A percentile compares a stretch with the other conserved stretches of the same genome.
These are phyloP conservation scores for Luzula sylvatica DNA, from an alignment of 176 grass and related monocot species.

Conservation along the genomic window DNA sequence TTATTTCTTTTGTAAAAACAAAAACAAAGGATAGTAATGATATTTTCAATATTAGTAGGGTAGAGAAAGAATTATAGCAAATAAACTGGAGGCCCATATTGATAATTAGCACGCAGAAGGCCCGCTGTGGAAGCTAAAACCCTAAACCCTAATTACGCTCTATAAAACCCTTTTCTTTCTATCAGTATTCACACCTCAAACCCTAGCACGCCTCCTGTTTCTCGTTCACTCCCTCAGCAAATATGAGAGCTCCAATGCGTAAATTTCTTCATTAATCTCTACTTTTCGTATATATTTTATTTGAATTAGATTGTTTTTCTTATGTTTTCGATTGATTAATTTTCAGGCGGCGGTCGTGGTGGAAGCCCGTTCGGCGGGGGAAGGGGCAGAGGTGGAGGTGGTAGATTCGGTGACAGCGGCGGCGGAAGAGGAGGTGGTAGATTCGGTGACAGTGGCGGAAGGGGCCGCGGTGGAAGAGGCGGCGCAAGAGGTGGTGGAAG, in stretches of 20 bases:
- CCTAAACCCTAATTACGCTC: neutral
- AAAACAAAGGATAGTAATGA: no score
- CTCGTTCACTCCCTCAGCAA: neutral
- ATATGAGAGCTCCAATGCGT: neutral
- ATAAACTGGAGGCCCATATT: no score
- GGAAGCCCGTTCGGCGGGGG: conserved; percentile 23
- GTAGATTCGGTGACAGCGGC: conserved; percentile 17
- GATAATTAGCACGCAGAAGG: no score
- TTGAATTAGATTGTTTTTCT: conserved; percentile 18
- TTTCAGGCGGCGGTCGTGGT: conserved; percentile 24
- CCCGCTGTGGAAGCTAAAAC: neutral
- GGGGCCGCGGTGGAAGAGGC: conserved; percentile 15
- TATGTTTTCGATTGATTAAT: no score
- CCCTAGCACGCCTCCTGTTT: neutral
- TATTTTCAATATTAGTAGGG: no score
- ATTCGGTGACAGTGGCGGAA: conserved; percentile 5
- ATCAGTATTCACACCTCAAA: conserved; percentile 32
- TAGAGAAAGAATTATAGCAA: no score
- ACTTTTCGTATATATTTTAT: neutral
- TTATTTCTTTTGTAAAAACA: no score
- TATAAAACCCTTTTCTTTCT: neutral
- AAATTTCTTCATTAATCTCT: no score
- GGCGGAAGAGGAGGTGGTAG: conserved; percentile 14
- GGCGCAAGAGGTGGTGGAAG: conserved; percentile 9
- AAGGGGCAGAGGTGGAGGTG: conserved; percentile 14